phyloP scores from a whole-genome alignment of 73 alveolate species.

The Symbiodinium pilosum region DNA sequence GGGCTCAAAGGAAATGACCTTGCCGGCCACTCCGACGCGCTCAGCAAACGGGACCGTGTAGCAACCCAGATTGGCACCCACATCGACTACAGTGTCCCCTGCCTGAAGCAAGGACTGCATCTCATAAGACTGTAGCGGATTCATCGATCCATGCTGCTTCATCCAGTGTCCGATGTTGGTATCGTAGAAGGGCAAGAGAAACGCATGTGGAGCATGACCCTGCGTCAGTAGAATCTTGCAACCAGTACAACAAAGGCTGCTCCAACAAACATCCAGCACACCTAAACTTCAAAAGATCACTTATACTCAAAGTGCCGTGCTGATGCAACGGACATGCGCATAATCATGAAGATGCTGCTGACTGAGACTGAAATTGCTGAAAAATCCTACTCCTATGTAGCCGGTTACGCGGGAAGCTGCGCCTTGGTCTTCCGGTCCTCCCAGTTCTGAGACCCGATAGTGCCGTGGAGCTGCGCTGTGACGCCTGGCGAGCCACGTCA shows the following conservation, averaged over 20 bases:
- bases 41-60: slow-evolving; percentile 91
- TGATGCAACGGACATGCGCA: no score
- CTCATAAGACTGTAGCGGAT: slow-evolving; percentile 76
- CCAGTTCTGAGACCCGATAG: slow-evolving; percentile 77
- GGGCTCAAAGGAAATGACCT: slow-evolving; percentile 82
- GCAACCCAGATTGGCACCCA: slow-evolving; percentile 89
- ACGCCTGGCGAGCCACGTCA: slow-evolving; percentile 27
- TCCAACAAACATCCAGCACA: no score
- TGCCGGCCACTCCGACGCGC: slow-evolving; percentile 89
- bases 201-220: slow-evolving; percentile 88
- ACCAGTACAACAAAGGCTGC: no score
- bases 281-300: no score
- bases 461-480: slow-evolving; percentile 71
- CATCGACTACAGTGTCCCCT: slow-evolving; percentile 79
- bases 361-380: no score
- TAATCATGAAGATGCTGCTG: no score
- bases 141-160: slow-evolving; percentile 94
- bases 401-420: no score
- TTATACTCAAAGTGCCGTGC: no score
- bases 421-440: slow-evolving; percentile 59
- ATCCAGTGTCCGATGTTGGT: slow-evolving; percentile 93
- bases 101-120: slow-evolving; percentile 86
- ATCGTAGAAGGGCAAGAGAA: slow-evolving; percentile 88
- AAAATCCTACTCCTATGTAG: no score
- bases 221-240: no score